Base-by-base conservation (phyloP, 2,329 filamentous ascomycete genomes). In the Corynespora cassiicola region DNA sequence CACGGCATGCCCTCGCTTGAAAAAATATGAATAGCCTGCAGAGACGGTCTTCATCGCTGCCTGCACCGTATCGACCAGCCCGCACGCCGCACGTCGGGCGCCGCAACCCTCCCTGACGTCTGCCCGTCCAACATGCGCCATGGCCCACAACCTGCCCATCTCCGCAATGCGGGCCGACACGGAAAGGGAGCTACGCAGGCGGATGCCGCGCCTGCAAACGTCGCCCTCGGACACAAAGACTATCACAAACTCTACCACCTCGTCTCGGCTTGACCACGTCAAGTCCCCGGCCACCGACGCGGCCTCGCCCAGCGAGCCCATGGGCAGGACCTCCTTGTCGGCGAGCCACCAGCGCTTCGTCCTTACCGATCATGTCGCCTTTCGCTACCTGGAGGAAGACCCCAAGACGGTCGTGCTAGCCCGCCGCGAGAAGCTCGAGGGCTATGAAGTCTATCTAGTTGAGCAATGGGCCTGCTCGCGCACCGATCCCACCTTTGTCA, bases 391-490 rank as follows among this genome's bases (percentile, higher is more conserved):
- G 15, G 88, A 95, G 72, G 88, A 95, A 63, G 94, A 97, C 50
- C 76, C 84, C 1, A 82, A 80, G 5, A 90, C 90, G 4, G 78
- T 76, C 3, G 83, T 96, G 6, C 76, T 96, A 49, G 82, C 91
- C 54, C 85, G 86, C 36, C 82, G 83, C 38, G 77, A 79, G 32
- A 75, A 80, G 32, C 78, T 99, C 5, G 74, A 81, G 45, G 92
- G 92, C 51, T 97, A 96, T 70, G 91, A 97, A 67, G 77, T 92
- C 46, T 97, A 97, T 68, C 73, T 97, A 11, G 90, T 97, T 50
- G 94, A 97, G 68, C 94, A 99, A 76, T 99, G 94, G 94, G 90
- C 90, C 5, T 96, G 91, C 69, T 96, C 92, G 9, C 84, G 94
- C 35, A 80, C 84, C 39, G 90, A 95, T 47, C 92, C 92, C 1